phyloP scores from a whole-genome alignment of 164 flowering plant species.

The Cinnamomum micranthum region DNA sequence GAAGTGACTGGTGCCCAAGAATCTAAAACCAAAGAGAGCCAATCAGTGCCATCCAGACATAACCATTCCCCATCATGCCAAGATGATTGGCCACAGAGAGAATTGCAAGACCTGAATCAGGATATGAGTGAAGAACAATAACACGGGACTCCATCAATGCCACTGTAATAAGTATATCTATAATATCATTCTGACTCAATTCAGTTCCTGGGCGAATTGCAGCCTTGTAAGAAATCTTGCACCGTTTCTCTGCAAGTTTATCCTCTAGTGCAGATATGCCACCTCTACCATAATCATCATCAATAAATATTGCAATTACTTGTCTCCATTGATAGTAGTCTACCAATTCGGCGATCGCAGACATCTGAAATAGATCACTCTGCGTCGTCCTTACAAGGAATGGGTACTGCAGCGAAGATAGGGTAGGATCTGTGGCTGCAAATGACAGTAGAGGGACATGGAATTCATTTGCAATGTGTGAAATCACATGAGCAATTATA shows the following conservation, averaged over 20 bases:
- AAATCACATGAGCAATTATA: constrained; percentile 65
- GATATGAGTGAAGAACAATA: constrained; percentile 63
- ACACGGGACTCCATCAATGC: constrained; percentile 68
- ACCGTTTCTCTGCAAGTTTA: constrained; percentile 61
- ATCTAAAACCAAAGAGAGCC: constrained; percentile 76
- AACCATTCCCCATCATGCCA: constrained; percentile 77
- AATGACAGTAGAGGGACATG: constrained; percentile 84
- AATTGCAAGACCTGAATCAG: constrained; percentile 48
- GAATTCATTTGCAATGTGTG: constrained; percentile 71
- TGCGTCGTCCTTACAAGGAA: constrained; percentile 68
- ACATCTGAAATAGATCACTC: constrained; percentile 80
- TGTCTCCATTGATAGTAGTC: constrained; percentile 68
- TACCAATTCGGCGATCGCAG: constrained; percentile 71
- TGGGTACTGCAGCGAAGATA: constrained; percentile 76
- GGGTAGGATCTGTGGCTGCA: constrained; percentile 83
- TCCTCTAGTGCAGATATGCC: constrained; percentile 72
- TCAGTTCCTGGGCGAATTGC: constrained; percentile 40
- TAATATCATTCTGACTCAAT: constrained; percentile 31
- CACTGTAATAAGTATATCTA: constrained; percentile 58
- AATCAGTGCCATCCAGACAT: constrained; percentile 94
- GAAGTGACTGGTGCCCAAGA: constrained; percentile 38
- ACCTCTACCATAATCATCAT: constrained; percentile 82
- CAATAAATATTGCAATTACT: constrained; percentile 65
- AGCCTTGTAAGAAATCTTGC: constrained; percentile 61
- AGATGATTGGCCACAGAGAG: constrained; percentile 63